Evolutionary conservation across 257 asterid species (phyloP).

Genomic region (Salvia rosmarinus): DNA sequence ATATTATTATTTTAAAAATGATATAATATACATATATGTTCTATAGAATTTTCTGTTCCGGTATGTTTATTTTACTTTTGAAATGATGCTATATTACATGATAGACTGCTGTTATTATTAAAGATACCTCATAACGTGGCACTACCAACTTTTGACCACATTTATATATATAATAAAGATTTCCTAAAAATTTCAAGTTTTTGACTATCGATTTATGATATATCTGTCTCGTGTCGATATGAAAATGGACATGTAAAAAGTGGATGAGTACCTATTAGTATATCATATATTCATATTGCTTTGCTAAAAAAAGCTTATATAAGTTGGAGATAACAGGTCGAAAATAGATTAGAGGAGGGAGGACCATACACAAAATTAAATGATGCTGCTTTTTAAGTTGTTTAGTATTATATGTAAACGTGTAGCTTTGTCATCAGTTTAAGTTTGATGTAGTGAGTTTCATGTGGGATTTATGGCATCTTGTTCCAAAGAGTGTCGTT

Average conservation of each 20-base stretch:
- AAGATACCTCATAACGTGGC: not conserved
- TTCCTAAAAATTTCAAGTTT: not conserved
- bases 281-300: not conserved
- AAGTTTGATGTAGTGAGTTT: constrained; percentile 30
- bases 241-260: constrained; percentile 9
- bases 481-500: not conserved
- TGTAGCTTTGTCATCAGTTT: constrained; percentile 35
- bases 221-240: constrained; percentile 17
- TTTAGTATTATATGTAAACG: constrained; percentile 29
- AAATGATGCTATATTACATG: not conserved
- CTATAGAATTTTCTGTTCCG: too few relatives aligned
- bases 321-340: constrained; percentile 6
- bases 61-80: too few relatives aligned
- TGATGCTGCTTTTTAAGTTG: constrained; percentile 8
- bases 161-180: not conserved
- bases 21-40: too few relatives aligned
- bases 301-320: not conserved
- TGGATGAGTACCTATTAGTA: not conserved
- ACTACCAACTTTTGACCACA: constrained; percentile 15
- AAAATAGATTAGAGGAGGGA: constrained; percentile 18
- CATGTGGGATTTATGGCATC: constrained; percentile 34
- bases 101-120: not conserved
- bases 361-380: constrained; percentile 15
- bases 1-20: too few relatives aligned
- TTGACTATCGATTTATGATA: not conserved